phyloP scores from a whole-genome alignment of 2,329 filamentous ascomycete genomes.

The Neofusicoccum kwambonambiense region DNA sequence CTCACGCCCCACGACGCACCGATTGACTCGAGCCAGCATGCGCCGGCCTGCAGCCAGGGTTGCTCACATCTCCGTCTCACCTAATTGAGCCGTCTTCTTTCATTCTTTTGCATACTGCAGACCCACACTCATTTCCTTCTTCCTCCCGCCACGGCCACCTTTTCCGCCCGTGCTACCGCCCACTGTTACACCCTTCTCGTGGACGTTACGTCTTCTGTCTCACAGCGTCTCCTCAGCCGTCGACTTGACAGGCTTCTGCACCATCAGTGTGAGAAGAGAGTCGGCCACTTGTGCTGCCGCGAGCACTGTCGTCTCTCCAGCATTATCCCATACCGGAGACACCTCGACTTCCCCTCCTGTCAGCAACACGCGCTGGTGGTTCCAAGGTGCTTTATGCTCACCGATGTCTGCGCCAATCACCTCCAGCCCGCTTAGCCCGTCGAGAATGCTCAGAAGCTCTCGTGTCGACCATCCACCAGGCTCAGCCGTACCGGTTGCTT shows the following conservation, averaged over 20 bases:
- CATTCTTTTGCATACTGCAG: no score
- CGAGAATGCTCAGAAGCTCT: slow-evolving; percentile 58
- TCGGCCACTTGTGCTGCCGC: slow-evolving; percentile 56
- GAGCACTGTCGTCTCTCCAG: slow-evolving; percentile 57
- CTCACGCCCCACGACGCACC: no score
- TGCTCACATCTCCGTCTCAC: no score
- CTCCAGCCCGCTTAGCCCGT: slow-evolving; percentile 58
- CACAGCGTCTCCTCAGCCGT: slow-evolving; percentile 2
- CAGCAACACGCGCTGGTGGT: background rate
- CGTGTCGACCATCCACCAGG: slow-evolving; percentile 62
- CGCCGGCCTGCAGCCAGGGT: no score
- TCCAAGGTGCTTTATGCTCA: slow-evolving; percentile 27
- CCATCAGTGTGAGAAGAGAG: slow-evolving; percentile 51
- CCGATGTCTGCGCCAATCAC: slow-evolving; percentile 60
- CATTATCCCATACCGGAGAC: slow-evolving; percentile 61
- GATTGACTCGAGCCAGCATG: no score
- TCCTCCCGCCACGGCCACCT: background rate
- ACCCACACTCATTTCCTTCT: background rate
- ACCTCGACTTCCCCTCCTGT: slow-evolving; percentile 51
- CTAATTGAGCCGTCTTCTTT: no score
- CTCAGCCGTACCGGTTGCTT: slow-evolving; percentile 60
- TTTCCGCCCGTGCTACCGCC: no score
- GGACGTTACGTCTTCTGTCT: background rate
- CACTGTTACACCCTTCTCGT: background rate
- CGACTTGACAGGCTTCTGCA: slow-evolving; percentile 38